A percentile compares a stretch with the other conserved stretches of the same genome.
These are phyloP conservation scores for Debaryomyces fabryi DNA, from an alignment of 1,139 yeast genomes.

Conservation along the genomic window DNA sequence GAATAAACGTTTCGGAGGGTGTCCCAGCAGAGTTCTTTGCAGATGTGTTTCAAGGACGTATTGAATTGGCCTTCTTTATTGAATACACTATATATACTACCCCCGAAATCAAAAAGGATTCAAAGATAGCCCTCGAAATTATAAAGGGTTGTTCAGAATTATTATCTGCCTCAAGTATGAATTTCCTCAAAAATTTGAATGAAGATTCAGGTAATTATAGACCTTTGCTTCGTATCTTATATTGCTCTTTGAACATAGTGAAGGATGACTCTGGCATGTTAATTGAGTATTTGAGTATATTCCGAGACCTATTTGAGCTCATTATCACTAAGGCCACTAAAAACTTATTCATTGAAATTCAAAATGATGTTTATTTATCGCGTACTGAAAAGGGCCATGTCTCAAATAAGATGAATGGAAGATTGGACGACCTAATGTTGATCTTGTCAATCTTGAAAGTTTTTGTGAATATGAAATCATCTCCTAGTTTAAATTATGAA, in stretches of 20 bases:
- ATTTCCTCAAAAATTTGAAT: slow-evolving; percentile 45
- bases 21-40: slow-evolving; percentile 50
- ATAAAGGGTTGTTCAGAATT: slow-evolving; percentile 45
- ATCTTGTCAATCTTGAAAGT: slow-evolving; percentile 65
- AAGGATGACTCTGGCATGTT: slow-evolving; percentile 44
- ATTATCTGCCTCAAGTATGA: slow-evolving; percentile 48
- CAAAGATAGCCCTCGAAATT: slow-evolving; percentile 37
- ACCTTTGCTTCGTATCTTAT: slow-evolving; percentile 61
- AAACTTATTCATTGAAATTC: slow-evolving; percentile 56
- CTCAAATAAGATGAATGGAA: slow-evolving; percentile 38
- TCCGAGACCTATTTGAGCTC: slow-evolving; percentile 58
- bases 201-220: slow-evolving; percentile 50
- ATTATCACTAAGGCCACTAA: slow-evolving; percentile 64
- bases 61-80: slow-evolving; percentile 71
- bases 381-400: slow-evolving; percentile 34
- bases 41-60: slow-evolving; percentile 60
- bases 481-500: slow-evolving; percentile 50
- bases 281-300: slow-evolving; percentile 51
- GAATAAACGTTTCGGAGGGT: slow-evolving; percentile 56
- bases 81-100: slow-evolving; percentile 48
- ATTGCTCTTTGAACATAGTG: slow-evolving; percentile 50
- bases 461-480: slow-evolving; percentile 54
- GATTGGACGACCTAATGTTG: slow-evolving; percentile 66
- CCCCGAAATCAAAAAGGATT: slow-evolving; percentile 23
- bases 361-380: slow-evolving; percentile 52